Conservation (phyloP, 768 basidiomycete species). For the Trametes gibbosa region DNA sequence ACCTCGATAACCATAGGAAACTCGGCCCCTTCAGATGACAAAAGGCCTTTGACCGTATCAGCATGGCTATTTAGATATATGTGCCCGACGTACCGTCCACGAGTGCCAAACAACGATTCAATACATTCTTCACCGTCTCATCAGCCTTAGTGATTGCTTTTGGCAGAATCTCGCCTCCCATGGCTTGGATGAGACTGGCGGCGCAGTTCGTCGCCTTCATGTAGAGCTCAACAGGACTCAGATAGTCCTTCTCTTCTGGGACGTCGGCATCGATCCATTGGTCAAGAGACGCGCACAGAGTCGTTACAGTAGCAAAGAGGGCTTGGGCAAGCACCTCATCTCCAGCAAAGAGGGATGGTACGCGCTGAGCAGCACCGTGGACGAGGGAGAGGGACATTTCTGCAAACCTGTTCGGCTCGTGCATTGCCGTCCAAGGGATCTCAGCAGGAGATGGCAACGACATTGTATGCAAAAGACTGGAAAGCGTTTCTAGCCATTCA, state of each 20-base stretch:
- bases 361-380: constrained; percentile 43
- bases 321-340: constrained; percentile 46
- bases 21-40: not conserved
- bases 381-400: constrained; percentile 56
- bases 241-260: constrained; percentile 36
- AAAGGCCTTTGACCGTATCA: not conserved
- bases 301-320: constrained; percentile 49
- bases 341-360: constrained; percentile 49
- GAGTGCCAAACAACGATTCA: constrained; percentile 39
- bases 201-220: constrained; percentile 44
- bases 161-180: constrained; percentile 39
- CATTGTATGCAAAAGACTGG: constrained; percentile 42
- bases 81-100: not conserved
- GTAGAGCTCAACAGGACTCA: constrained; percentile 49
- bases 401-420: constrained; percentile 56
- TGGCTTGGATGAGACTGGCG: constrained; percentile 43
- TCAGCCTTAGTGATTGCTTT: not conserved
- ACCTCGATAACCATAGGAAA: not conserved
- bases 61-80: not conserved
- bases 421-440: constrained; percentile 50
- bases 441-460: constrained; percentile 53
- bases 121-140: constrained; percentile 29
- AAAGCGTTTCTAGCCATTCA: constrained; percentile 7
- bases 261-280: constrained; percentile 53
- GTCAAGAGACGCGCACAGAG: constrained; percentile 55